Conservation (phyloP, 2,329 filamentous ascomycete genomes). For the Parastagonospora avenae region DNA sequence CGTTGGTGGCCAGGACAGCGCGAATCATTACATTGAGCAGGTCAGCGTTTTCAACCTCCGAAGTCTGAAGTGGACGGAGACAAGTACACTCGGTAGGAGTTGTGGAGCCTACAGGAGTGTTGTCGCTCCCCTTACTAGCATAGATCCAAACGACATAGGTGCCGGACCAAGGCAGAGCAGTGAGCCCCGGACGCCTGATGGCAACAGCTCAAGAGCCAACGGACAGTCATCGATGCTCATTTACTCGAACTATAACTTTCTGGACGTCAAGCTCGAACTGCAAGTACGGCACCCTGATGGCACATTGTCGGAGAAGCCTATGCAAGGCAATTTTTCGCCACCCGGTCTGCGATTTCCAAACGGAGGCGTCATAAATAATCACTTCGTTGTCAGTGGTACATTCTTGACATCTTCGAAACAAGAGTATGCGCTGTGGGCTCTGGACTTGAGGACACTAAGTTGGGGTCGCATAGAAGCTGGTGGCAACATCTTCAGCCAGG, state of each 20-base stretch:
- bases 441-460: slow-evolving; percentile 84
- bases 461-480: slow-evolving; percentile 97
- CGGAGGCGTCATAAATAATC: slow-evolving; percentile 90
- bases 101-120: slow-evolving; percentile 97
- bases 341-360: slow-evolving; percentile 95
- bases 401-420: slow-evolving; percentile 98
- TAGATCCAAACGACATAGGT: slow-evolving; percentile 69
- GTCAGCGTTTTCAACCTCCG: slow-evolving; percentile 97
- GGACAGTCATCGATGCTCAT: slow-evolving; percentile 79
- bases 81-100: slow-evolving; percentile 82
- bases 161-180: slow-evolving; percentile 52
- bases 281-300: slow-evolving; percentile 88
- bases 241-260: slow-evolving; percentile 98
- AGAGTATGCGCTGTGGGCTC: slow-evolving; percentile 95
- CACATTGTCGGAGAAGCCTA: slow-evolving; percentile 80
- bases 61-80: slow-evolving; percentile 94
- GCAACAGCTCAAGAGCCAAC: slow-evolving; percentile 34
- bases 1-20: slow-evolving; percentile 92
- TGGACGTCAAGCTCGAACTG: slow-evolving; percentile 94
- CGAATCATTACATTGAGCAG: slow-evolving; percentile 99
- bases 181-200: slow-evolving; percentile 48
- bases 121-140: slow-evolving; percentile 77
- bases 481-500: slow-evolving; percentile 88
- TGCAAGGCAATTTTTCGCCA: slow-evolving; percentile 85
- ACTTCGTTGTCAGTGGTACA: slow-evolving; percentile 96